Conservation (phyloP, 2,329 filamentous ascomycete species). For the Fusarium chaquense region DNA sequence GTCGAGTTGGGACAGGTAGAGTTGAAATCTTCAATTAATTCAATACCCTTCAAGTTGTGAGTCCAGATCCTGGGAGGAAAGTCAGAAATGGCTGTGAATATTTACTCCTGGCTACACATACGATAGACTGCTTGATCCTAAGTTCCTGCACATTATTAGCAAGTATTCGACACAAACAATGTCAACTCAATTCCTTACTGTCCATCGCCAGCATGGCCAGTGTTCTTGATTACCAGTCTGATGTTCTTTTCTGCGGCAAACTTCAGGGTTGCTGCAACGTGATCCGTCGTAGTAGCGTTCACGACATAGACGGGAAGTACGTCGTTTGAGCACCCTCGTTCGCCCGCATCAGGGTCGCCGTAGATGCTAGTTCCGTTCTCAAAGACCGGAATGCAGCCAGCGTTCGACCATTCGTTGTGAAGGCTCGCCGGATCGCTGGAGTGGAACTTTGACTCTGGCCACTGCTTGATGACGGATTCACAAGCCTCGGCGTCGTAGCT, state of each 20-base stretch:
- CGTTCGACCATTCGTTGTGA: background rate
- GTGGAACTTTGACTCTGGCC: background rate
- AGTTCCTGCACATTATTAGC: background rate
- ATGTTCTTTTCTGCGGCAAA: background rate
- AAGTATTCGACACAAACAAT: rapidly evolving
- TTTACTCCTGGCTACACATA: background rate
- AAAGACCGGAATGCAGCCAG: background rate
- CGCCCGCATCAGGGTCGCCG: background rate
- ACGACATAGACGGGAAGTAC: background rate
- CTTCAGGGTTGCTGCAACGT: background rate
- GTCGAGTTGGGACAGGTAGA: background rate
- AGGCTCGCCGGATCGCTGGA: background rate
- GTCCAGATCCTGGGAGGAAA: background rate
- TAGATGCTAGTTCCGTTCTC: conserved; percentile 11
- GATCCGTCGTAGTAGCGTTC: background rate
- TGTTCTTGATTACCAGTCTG: background rate
- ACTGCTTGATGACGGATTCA: background rate
- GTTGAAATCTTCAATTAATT: background rate
- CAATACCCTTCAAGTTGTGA: background rate
- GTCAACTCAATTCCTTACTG: background rate
- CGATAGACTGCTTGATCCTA: background rate
- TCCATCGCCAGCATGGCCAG: background rate
- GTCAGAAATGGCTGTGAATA: background rate
- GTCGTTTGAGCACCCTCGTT: background rate
- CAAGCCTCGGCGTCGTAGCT: background rate